Conservation (phyloP, 2,329 filamentous ascomycete species). For the Cryoendolithus antarcticus region DNA sequence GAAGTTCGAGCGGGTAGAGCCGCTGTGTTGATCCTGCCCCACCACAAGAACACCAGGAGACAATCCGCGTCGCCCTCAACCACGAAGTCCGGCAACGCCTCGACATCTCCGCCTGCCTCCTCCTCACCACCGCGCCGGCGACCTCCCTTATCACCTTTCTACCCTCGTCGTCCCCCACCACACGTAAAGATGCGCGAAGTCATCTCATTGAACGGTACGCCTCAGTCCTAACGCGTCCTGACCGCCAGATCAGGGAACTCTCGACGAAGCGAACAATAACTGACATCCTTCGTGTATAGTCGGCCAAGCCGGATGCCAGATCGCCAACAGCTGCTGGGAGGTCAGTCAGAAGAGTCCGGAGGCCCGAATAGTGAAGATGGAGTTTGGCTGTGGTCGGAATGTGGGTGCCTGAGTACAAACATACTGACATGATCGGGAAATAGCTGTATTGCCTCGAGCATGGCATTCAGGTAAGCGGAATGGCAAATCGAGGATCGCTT, state of each 20-base stretch:
- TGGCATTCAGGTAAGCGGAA: constrained; percentile 76
- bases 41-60: constrained; percentile 2
- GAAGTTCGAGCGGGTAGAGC: too few relatives aligned
- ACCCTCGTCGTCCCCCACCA: constrained; percentile 5
- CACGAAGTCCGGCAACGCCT: constrained; percentile 5
- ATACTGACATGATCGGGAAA: constrained; percentile 18
- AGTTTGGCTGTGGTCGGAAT: constrained; percentile 9
- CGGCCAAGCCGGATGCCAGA: constrained; percentile 99
- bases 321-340: constrained; percentile 99
- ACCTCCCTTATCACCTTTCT: constrained; percentile 9
- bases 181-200: constrained; percentile 85
- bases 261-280: too few relatives aligned
- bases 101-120: constrained; percentile 8
- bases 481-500: neutral
- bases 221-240: constrained; percentile 25
- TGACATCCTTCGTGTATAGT: constrained; percentile 47
- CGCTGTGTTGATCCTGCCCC: neutral
- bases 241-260: constrained; percentile 22
- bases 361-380: constrained; percentile 9
- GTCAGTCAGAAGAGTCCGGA: constrained; percentile 75
- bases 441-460: constrained; percentile 99
- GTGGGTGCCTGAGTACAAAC: constrained; percentile 20
- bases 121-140: constrained; percentile 4
- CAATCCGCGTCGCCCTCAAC: neutral
- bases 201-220: constrained; percentile 94